Conservation (phyloP, 768 basidiomycete species). For the Tricholoma matsutake region DNA sequence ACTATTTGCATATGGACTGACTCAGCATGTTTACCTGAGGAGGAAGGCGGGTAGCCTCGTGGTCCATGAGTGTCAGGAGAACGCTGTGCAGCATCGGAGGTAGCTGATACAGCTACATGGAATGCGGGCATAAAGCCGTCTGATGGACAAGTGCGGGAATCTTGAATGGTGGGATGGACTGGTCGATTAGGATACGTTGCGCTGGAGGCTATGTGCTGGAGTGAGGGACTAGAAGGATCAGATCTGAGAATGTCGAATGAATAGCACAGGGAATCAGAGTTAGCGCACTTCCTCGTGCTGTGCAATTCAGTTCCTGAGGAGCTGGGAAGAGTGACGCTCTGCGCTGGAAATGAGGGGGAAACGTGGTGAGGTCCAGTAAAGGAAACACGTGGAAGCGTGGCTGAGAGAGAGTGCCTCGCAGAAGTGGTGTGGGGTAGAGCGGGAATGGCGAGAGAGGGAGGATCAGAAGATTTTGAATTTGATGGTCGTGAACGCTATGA, state of each 20-base stretch:
- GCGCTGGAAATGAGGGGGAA: neutral
- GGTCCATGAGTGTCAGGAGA: neutral
- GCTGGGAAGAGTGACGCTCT: neutral
- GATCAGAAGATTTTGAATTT: neutral
- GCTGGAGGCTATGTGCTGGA: slow-evolving; percentile 43
- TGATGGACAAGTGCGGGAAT: slow-evolving; percentile 21
- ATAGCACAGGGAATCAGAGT: slow-evolving; percentile 18
- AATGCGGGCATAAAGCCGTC: slow-evolving; percentile 36
- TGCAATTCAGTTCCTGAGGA: neutral
- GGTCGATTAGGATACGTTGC: slow-evolving; percentile 34
- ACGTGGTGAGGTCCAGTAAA: neutral
- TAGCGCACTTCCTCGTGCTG: neutral
- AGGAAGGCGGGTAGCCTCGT: neutral
- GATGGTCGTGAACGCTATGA: too few relatives aligned
- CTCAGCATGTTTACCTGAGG: neutral
- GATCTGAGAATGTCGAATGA: slow-evolving; percentile 46
- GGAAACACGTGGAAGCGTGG: neutral
- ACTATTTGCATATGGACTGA: neutral
- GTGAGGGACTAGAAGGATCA: slow-evolving; percentile 37
- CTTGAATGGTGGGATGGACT: slow-evolving; percentile 9
- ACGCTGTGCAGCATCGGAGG: neutral
- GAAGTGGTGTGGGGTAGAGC: neutral
- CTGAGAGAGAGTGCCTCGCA: too few relatives aligned
- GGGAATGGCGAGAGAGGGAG: neutral
- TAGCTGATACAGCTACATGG: slow-evolving; percentile 29